Percentiles rank a stretch among this genome's conserved stretches.
Evolutionary conservation across 495 filamentous ascomycete genomes (phyloP).

Genomic region (Neurospora sp.): DNA sequence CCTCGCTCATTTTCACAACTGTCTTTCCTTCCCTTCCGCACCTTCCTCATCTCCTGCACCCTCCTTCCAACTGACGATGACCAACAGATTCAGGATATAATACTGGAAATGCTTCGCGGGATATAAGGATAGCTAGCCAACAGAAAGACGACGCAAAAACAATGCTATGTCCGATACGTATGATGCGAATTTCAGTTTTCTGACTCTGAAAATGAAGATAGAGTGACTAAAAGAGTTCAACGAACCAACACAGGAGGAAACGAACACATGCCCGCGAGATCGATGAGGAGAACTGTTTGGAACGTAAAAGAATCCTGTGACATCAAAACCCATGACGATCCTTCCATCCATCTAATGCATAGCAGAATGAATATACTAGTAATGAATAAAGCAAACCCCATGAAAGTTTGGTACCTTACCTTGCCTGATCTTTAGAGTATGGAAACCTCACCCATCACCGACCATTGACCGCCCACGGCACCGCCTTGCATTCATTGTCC

Average conservation of each 20-base stretch:
- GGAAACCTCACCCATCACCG: neutral
- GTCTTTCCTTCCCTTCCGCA: no score
- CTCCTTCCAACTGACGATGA: neutral
- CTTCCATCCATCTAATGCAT: neutral
- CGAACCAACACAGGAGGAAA: neutral
- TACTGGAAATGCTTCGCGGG: neutral
- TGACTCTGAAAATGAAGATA: neutral
- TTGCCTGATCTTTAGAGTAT: neutral
- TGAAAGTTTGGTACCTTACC: neutral
- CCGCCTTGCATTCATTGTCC: neutral
- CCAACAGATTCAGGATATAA: no score
- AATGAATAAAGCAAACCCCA: neutral
- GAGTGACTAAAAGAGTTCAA: neutral
- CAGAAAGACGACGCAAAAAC: neutral
- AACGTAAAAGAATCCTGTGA: neutral
- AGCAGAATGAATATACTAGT: neutral
- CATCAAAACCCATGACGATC: neutral
- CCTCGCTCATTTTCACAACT: no score
- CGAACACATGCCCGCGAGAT: neutral
- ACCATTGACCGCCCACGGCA: neutral
- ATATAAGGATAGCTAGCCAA: neutral
- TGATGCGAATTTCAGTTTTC: neutral
- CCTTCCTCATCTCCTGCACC: neutral
- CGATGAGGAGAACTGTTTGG: neutral
- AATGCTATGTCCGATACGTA: conserved; percentile 1